These are phyloP conservation scores for Cicer arietinum DNA, from an alignment of 306 rosid species.

Conservation along the genomic window DNA sequence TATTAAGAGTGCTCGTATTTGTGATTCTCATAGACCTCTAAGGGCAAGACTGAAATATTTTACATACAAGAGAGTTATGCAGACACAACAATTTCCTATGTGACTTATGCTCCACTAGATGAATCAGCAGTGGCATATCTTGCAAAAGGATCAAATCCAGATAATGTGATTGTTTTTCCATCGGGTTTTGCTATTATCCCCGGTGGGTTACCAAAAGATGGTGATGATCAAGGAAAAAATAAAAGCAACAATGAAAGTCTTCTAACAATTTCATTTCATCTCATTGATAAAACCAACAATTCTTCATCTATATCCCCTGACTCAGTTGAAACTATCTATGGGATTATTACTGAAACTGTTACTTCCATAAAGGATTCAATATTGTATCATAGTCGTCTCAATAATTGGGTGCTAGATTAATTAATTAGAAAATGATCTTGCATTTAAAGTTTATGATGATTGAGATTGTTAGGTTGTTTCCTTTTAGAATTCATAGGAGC, in stretches of 20 bases:
- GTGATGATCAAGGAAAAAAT: not conserved
- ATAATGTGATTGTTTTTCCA: slow-evolving; percentile 49
- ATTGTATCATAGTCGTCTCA: not conserved
- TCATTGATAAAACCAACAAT: slow-evolving; percentile 34
- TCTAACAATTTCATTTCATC: slow-evolving; percentile 53
- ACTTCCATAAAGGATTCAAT: slow-evolving; percentile 43
- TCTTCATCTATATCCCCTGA: slow-evolving; percentile 22
- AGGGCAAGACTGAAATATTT: slow-evolving; percentile 33
- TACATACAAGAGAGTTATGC: slow-evolving; percentile 65
- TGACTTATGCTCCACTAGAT: slow-evolving; percentile 63
- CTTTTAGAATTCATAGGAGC: too few species aligned
- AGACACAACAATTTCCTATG: slow-evolving; percentile 53
- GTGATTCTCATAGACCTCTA: slow-evolving; percentile 44
- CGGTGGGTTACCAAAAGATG: slow-evolving; percentile 15
- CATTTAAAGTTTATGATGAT: too few species aligned
- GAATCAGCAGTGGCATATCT: slow-evolving; percentile 32
- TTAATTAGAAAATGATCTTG: not conserved
- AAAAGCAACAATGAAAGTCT: slow-evolving; percentile 39
- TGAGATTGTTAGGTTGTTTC: too few species aligned
- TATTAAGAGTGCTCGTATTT: too few species aligned
- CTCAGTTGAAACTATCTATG: slow-evolving; percentile 40
- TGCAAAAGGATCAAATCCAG: slow-evolving; percentile 52
- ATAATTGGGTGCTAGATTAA: slow-evolving; percentile 19
- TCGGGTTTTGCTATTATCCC: slow-evolving; percentile 71
- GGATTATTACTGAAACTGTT: slow-evolving; percentile 42